phyloP scores from a whole-genome alignment of 2,329 filamentous ascomycete genomes.

The Dothistroma septosporum region DNA sequence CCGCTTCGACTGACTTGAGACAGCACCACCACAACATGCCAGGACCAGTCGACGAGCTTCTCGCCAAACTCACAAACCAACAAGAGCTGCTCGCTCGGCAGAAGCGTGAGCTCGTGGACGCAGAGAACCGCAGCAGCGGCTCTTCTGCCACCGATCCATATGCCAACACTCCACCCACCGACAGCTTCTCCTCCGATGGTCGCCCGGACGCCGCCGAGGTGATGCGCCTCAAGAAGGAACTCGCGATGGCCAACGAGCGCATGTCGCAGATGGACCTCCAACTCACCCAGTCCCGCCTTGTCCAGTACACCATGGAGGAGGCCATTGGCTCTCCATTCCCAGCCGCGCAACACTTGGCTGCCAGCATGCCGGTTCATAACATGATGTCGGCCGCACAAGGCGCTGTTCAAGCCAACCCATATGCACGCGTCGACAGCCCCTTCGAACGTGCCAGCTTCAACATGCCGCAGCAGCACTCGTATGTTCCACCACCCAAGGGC shows the following conservation, averaged over 20 bases:
- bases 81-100: constrained; percentile 58
- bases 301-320: constrained; percentile 57
- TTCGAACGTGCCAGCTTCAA: constrained; percentile 21
- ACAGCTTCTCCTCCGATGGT: constrained; percentile 20
- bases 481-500: constrained; percentile 5
- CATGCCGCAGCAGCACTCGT: constrained; percentile 17
- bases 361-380: constrained; percentile 26
- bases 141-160: constrained; percentile 32
- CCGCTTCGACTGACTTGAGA: constrained; percentile 6
- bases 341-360: constrained; percentile 28
- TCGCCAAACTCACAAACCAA: constrained; percentile 71
- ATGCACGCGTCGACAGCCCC: constrained; percentile 13
- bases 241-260: constrained; percentile 65
- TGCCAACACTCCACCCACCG: constrained; percentile 26
- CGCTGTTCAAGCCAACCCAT: constrained; percentile 11
- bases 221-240: constrained; percentile 63
- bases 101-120: constrained; percentile 49
- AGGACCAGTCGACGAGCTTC: constrained; percentile 61
- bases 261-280: constrained; percentile 70
- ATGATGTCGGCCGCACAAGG: constrained; percentile 13
- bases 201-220: constrained; percentile 55
- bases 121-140: constrained; percentile 32
- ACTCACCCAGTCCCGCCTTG: constrained; percentile 60
- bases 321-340: constrained; percentile 33
- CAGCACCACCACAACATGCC: constrained; percentile 14